Conservation (phyloP, 495 filamentous ascomycete species). For the Penicillium parvum region DNA sequence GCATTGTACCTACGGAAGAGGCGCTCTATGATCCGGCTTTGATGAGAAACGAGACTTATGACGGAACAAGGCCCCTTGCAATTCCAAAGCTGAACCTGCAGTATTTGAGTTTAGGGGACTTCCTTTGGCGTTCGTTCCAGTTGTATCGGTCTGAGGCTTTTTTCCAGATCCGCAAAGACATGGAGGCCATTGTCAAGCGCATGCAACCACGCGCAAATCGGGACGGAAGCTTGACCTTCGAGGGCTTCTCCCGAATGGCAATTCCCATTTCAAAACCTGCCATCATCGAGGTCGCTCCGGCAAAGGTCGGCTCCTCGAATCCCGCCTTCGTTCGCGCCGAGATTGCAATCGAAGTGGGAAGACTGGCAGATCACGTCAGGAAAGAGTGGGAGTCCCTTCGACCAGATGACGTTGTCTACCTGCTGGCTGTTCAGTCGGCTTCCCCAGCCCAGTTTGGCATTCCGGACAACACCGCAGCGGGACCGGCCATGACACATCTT, state of each 20-base stretch:
- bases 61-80: conserved; percentile 82
- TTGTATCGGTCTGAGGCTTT: conserved; percentile 90
- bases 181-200: conserved; percentile 76
- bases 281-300: conserved; percentile 79
- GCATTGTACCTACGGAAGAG: conserved; percentile 76
- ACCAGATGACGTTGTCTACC: conserved; percentile 84
- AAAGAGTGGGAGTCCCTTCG: conserved; percentile 90
- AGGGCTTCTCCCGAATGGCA: conserved; percentile 89
- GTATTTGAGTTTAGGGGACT: conserved; percentile 92
- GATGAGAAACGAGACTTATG: conserved; percentile 80
- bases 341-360: conserved; percentile 79
- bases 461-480: conserved; percentile 46
- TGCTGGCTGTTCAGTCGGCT: conserved; percentile 62
- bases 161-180: conserved; percentile 86
- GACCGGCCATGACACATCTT: conserved; percentile 62
- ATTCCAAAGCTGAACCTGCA: conserved; percentile 95
- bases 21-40: conserved; percentile 80
- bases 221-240: conserved; percentile 63
- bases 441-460: conserved; percentile 50
- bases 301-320: conserved; percentile 77
- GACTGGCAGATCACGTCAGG: conserved; percentile 66
- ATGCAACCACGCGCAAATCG: conserved; percentile 65
- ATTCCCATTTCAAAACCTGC: conserved; percentile 81
- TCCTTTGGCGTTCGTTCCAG: conserved; percentile 87
- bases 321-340: conserved; percentile 87